Evolutionary conservation across 2,329 filamentous ascomycete genomes (phyloP), one percentile per base, ranked within the genome.

Genomic region (Arthrobotrys entomopaga): DNA sequence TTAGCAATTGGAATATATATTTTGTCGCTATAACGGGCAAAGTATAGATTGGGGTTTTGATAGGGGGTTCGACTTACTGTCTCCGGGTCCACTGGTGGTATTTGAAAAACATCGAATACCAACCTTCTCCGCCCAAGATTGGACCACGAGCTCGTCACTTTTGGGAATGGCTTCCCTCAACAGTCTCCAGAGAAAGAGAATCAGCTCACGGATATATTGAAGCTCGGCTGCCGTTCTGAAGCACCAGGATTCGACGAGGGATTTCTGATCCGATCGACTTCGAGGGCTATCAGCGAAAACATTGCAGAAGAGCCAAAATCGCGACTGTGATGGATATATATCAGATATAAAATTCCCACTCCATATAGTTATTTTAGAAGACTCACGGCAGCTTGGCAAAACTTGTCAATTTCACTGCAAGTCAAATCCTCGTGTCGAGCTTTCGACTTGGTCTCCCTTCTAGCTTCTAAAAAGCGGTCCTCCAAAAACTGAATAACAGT

Each of bases 211-310:
- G 43, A 73, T 73, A 19, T 73, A 73, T 26, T 73, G 69, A 42
- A 73, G 69, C 42, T 73, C 69, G 29, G 61, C 64, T 16, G 69
- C 69, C 15, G 69, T 73, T 57, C 64, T 60, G 61, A 73, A 73
- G 48, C 69, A 73, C 69, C 69, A 73, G n/a, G 69, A 73, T 63
- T 73, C 69, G 43, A 73, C 69, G 26, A 73, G 69, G 50, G 69
- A 73, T 58, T 73, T 73, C 50, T 73, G 69, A 50, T 73, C 69
- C 56, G 69, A 61, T 50, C 69, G 54, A 34, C 61, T 66, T 66
- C 69, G 48, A 52, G 69, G 69, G n/a, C 38, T 73, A 46, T 73
- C 69, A 42, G 69, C 46, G 38, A 73, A 73, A 13, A 73, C 61
- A 29, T 63, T 54, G 19, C 69, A 73, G 49, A 73, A 73, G 7